phyloP scores from a whole-genome alignment of 192 early-diverging fungal species.

The Phlyctochytrium planicorne region DNA sequence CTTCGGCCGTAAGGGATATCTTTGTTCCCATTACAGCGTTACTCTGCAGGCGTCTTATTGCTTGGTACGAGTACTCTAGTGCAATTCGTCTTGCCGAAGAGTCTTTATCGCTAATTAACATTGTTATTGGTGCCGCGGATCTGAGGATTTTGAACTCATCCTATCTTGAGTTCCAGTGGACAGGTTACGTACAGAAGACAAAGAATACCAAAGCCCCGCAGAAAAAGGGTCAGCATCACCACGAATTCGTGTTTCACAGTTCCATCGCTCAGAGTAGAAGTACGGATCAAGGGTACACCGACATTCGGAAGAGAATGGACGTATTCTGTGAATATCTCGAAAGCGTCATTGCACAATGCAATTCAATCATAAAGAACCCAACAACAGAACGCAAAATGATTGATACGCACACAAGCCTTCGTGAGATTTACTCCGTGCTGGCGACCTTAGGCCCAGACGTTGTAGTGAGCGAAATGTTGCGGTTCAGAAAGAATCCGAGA shows the following conservation, averaged over 20 bases:
- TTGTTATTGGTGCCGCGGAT: conserved; percentile 22
- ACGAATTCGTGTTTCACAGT: conserved; percentile 36
- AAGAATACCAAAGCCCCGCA: conserved; percentile 18
- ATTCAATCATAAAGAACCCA: conserved; percentile 6
- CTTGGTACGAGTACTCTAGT: conserved; percentile 13
- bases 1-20: conserved; percentile 18
- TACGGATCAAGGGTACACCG: conserved; percentile 16
- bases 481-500: conserved; percentile 49
- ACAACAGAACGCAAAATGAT: conserved; percentile 18
- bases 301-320: conserved; percentile 17
- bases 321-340: conserved; percentile 39
- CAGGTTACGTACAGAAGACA: conserved; percentile 30
- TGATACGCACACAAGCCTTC: conserved; percentile 23
- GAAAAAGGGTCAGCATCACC: conserved; percentile 13
- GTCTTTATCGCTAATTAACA: conserved; percentile 24
- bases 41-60: conserved; percentile 6
- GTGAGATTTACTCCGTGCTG: conserved; percentile 37
- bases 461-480: conserved; percentile 33
- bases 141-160: conserved; percentile 38
- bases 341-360: conserved; percentile 5
- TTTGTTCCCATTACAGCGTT: conserved; percentile 29
- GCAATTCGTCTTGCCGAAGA: conserved; percentile 24
- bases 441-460: conserved; percentile 29
- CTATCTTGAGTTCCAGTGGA: conserved; percentile 35
- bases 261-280: conserved; percentile 23